These are phyloP conservation scores for Neurospora sp. DNA, from an alignment of 495 filamentous ascomycete genomes.

Conservation along the genomic window DNA sequence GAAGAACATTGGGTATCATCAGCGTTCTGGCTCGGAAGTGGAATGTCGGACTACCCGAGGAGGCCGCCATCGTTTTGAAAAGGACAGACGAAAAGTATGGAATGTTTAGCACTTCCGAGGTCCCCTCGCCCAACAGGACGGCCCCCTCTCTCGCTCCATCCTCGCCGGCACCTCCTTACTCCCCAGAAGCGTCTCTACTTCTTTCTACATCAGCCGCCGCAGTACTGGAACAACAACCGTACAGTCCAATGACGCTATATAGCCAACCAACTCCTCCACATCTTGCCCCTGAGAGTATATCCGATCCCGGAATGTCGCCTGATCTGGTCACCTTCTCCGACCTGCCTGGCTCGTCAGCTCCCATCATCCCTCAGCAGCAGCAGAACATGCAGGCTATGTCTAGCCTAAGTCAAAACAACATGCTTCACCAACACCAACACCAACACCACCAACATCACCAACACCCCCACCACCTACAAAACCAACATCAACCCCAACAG, in stretches of 20 bases:
- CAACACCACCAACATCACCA: neutral
- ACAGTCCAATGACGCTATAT: conserved; percentile 18
- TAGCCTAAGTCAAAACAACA: neutral
- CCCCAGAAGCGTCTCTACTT: conserved; percentile 3
- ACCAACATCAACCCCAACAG: neutral
- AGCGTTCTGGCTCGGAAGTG: conserved; percentile 79
- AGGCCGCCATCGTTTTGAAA: conserved; percentile 63
- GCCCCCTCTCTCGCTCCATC: conserved; percentile 12
- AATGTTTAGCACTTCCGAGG: conserved; percentile 43
- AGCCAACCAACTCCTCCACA: conserved; percentile 17
- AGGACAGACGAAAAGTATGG: conserved; percentile 50
- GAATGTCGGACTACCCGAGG: conserved; percentile 77
- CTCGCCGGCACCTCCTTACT: conserved; percentile 17
- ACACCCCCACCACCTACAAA: neutral
- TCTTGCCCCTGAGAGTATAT: conserved; percentile 8
- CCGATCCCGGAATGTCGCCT: conserved; percentile 13
- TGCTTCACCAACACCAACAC: neutral
- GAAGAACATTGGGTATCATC: conserved; percentile 75
- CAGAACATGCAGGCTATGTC: neutral
- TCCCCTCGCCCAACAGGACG: conserved; percentile 39
- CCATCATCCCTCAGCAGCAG: neutral
- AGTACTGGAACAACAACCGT: conserved; percentile 12
- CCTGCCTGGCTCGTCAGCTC: conserved; percentile 1
- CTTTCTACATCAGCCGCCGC: conserved; percentile 3
- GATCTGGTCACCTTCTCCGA: conserved; percentile 13